A percentile compares a stretch with the other conserved stretches of the same genome.
These are phyloP conservation scores for Phaeolepiota aurea DNA, from an alignment of 768 basidiomycete species.

Conservation along the genomic window DNA sequence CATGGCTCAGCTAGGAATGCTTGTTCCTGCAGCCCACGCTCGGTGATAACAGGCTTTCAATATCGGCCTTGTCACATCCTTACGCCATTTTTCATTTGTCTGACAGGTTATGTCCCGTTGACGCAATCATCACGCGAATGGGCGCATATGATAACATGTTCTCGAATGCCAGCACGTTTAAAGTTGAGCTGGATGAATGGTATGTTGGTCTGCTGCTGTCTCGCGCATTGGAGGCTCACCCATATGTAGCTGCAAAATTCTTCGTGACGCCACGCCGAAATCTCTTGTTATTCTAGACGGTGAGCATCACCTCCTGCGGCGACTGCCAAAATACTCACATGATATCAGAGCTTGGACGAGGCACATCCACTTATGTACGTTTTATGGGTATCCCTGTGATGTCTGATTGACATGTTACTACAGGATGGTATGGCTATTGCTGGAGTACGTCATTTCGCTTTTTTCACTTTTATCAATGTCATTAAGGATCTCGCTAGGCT, in stretches of 20 bases:
- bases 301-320: slow-evolving; percentile 27
- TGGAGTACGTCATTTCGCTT: slow-evolving; percentile 35
- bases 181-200: slow-evolving; percentile 98
- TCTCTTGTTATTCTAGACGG: slow-evolving; percentile 95
- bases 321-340: slow-evolving; percentile 7
- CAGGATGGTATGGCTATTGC: slow-evolving; percentile 99
- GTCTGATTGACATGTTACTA: slow-evolving; percentile 5
- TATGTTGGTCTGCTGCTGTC: slow-evolving; percentile 18
- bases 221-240: neutral
- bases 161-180: slow-evolving; percentile 91
- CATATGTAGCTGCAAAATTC: slow-evolving; percentile 71
- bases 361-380: slow-evolving; percentile 85
- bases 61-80: too few relatives aligned
- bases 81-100: neutral
- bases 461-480: slow-evolving; percentile 5
- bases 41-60: too few relatives aligned
- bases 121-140: slow-evolving; percentile 93
- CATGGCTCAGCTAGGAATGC: slow-evolving; percentile 95
- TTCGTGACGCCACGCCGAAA: slow-evolving; percentile 88
- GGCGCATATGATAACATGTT: slow-evolving; percentile 99
- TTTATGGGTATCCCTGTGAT: too few relatives aligned
- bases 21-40: slow-evolving; percentile 80
- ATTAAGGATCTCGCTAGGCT: slow-evolving; percentile 59
- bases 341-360: slow-evolving; percentile 77
- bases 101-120: slow-evolving; percentile 77